These are phyloP conservation scores for Diaporthe aspalathi DNA, from an alignment of 2,329 filamentous ascomycete genomes.

Conservation along the genomic window DNA sequence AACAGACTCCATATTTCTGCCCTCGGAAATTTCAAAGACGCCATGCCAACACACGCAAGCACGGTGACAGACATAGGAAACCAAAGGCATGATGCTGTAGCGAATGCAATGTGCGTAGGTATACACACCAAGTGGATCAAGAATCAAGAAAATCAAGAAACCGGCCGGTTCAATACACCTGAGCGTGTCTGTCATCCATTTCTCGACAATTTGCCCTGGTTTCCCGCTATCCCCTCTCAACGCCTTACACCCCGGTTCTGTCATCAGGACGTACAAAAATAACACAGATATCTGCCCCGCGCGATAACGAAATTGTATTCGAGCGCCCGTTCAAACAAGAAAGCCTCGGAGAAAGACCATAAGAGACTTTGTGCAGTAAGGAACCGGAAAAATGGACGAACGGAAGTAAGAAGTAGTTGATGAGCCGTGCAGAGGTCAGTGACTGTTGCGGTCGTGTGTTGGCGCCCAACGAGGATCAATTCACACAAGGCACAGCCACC, in stretches of 20 bases:
- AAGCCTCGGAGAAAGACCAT: neutral
- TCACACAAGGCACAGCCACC: neutral
- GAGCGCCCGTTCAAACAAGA: conserved; percentile 19
- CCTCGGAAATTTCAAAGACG: conserved; percentile 15
- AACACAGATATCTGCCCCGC: conserved; percentile 18
- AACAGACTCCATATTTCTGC: neutral
- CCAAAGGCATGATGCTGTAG: conserved; percentile 26
- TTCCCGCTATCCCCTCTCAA: conserved; percentile 30
- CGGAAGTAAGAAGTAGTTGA: neutral
- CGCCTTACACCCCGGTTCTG: conserved; percentile 30
- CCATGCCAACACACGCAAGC: conserved; percentile 14
- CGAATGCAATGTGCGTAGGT: conserved; percentile 36
- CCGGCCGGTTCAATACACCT: conserved; percentile 9
- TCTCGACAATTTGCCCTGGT: conserved; percentile 29
- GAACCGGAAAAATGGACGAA: neutral
- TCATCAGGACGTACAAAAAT: conserved; percentile 8
- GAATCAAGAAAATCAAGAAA: neutral
- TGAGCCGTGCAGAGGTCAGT: neutral
- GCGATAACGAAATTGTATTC: neutral
- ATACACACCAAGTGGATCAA: conserved; percentile 9
- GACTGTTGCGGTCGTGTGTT: neutral
- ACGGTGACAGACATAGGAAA: neutral
- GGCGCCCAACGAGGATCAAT: neutral
- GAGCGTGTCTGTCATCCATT: conserved; percentile 22
- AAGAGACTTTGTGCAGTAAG: neutral